phyloP scores from a whole-genome alignment of 768 basidiomycete species.

The Chalciporus pseudorubinellus region DNA sequence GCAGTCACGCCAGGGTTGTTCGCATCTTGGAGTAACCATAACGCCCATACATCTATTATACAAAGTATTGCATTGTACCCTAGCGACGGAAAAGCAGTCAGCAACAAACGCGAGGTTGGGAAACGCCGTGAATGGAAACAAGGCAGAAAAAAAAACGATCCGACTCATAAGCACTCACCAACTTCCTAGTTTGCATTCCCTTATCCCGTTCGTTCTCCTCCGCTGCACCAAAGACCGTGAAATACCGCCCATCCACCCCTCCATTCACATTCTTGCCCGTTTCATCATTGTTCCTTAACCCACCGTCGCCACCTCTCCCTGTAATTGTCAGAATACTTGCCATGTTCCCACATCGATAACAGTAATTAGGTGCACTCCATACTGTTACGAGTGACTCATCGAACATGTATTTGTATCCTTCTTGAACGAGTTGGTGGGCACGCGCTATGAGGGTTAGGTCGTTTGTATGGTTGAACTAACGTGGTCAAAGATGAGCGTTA shows the following conservation, averaged over 20 bases:
- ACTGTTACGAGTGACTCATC: constrained; percentile 89
- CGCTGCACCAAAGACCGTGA: constrained; percentile 85
- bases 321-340: constrained; percentile 87
- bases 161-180: constrained; percentile 46
- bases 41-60: constrained; percentile 24
- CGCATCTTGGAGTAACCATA: not conserved
- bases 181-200: constrained; percentile 68
- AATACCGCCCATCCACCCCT: constrained; percentile 44
- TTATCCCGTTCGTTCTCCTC: constrained; percentile 86
- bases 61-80: constrained; percentile 41
- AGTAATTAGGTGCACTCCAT: constrained; percentile 91
- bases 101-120: not conserved
- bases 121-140: not conserved
- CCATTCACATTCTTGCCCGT: constrained; percentile 2
- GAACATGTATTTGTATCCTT: constrained; percentile 97
- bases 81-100: constrained; percentile 10
- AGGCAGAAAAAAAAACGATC: not conserved
- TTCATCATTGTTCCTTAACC: constrained; percentile 7
- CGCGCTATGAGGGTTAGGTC: constrained; percentile 84
- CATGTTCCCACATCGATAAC: constrained; percentile 83
- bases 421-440: constrained; percentile 95
- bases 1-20: too few species aligned
- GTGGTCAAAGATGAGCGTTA: constrained; percentile 1
- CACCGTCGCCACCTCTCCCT: constrained; percentile 46
- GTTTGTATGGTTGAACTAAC: constrained; percentile 91